Conservation (phyloP, 352 stramenopile genomes). For the Globisporangium cystogenes region DNA sequence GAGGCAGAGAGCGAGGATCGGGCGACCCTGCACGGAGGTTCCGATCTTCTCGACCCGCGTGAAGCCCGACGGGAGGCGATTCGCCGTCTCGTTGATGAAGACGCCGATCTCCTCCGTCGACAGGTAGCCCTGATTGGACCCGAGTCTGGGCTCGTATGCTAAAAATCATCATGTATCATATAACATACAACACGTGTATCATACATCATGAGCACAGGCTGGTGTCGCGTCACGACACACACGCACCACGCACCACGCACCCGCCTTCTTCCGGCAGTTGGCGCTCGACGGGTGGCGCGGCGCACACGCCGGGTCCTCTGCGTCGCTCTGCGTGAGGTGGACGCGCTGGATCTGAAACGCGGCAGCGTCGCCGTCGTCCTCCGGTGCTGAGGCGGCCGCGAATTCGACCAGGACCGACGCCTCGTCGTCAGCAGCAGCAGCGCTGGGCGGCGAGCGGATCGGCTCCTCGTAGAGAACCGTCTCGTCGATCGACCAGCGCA, state of each 20-base stretch:
- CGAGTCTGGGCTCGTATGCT: constrained; percentile 48
- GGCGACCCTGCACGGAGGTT: constrained; percentile 45
- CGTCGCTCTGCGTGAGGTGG: constrained; percentile 16
- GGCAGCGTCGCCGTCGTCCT: not conserved
- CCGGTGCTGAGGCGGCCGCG: not conserved
- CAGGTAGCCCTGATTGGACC: constrained; percentile 55
- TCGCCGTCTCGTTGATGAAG: constrained; percentile 40
- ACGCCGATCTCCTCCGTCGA: constrained; percentile 53
- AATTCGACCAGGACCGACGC: constrained; percentile 1
- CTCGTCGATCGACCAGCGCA: constrained; percentile 57
- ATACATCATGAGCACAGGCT: too few species aligned
- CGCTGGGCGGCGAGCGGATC: constrained; percentile 5
- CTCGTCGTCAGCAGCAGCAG: not conserved
- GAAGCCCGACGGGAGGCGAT: constrained; percentile 30
- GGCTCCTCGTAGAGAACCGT: constrained; percentile 41
- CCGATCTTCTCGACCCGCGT: constrained; percentile 55
- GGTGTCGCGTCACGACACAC: too few species aligned
- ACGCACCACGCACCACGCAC: constrained; percentile 25
- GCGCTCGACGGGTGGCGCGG: constrained; percentile 24
- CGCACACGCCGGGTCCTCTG: constrained; percentile 24
- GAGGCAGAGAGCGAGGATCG: constrained; percentile 62
- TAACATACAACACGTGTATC: too few species aligned
- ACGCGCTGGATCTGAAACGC: constrained; percentile 22
- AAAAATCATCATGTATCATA: too few species aligned
- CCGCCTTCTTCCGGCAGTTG: constrained; percentile 38